These are phyloP conservation scores for Spathaspora sp. DNA, from an alignment of 805 yeast genomes.

Conservation along the genomic window DNA sequence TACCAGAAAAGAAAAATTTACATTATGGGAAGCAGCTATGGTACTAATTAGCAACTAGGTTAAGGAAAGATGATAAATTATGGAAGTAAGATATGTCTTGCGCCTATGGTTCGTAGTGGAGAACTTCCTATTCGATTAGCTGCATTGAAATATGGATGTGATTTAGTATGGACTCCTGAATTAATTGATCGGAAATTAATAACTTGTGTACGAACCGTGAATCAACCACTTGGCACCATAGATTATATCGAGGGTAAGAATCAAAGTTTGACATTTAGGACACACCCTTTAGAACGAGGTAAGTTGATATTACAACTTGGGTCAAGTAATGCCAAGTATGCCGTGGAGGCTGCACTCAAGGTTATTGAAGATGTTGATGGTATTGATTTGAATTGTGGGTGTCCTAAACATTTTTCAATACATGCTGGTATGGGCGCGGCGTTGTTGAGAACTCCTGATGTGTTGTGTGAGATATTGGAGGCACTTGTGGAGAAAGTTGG, in stretches of 20 bases:
- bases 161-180: slow-evolving; percentile 93
- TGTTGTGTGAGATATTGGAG: slow-evolving; percentile 62
- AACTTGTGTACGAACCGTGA: slow-evolving; percentile 62
- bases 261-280: slow-evolving; percentile 63
- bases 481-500: slow-evolving; percentile 80
- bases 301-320: slow-evolving; percentile 88
- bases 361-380: slow-evolving; percentile 88
- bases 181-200: slow-evolving; percentile 82
- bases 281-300: slow-evolving; percentile 51
- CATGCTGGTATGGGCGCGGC: slow-evolving; percentile 99
- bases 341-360: slow-evolving; percentile 80
- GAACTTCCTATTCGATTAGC: slow-evolving; percentile 86
- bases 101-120: slow-evolving; percentile 97
- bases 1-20: not conserved
- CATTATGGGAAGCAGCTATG: not conserved
- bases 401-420: slow-evolving; percentile 92
- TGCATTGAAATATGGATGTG: slow-evolving; percentile 83
- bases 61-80: slow-evolving; percentile 52
- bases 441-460: slow-evolving; percentile 74
- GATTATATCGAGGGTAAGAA: slow-evolving; percentile 46
- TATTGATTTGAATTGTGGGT: slow-evolving; percentile 92
- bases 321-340: slow-evolving; percentile 75
- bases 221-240: slow-evolving; percentile 52
- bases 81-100: slow-evolving; percentile 77
- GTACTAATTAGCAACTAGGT: not conserved